A percentile compares a stretch with the other conserved stretches of the same genome.
These are phyloP conservation scores for Scheffersomyces amazonensis DNA, from an alignment of 805 yeast genomes.

Conservation along the genomic window DNA sequence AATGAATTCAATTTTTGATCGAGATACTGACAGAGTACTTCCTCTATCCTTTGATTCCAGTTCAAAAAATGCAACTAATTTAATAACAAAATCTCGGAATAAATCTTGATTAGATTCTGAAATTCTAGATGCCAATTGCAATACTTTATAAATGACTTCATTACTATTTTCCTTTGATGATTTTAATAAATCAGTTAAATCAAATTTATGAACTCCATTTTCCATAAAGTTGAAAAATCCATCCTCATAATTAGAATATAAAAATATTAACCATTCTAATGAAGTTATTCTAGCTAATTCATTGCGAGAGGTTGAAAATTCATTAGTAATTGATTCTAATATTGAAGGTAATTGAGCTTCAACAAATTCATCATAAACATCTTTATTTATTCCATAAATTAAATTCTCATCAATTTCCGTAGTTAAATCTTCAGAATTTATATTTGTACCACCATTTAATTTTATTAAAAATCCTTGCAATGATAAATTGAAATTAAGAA, in stretches of 20 bases:
- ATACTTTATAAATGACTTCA: conserved; percentile 70
- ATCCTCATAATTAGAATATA: conserved; percentile 61
- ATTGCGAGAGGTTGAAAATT: conserved; percentile 45
- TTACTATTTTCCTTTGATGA: conserved; percentile 70
- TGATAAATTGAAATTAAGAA: conserved; percentile 31
- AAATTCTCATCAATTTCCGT: conserved; percentile 21
- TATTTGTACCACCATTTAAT: conserved; percentile 18
- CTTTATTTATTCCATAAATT: conserved; percentile 43
- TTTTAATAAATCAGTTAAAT: conserved; percentile 73
- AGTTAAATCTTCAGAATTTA: conserved; percentile 1
- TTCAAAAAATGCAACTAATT: conserved; percentile 66
- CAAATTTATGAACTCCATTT: conserved; percentile 21
- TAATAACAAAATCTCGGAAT: conserved; percentile 71
- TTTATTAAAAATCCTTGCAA: conserved; percentile 30
- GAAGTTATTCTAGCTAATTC: conserved; percentile 82
- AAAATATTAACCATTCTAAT: conserved; percentile 83
- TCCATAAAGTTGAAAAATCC: conserved; percentile 25
- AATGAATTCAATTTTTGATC: conserved; percentile 66
- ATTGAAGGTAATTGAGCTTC: conserved; percentile 46
- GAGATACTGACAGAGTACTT: conserved; percentile 23
- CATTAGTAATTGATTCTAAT: conserved; percentile 68
- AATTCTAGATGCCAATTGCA: conserved; percentile 70
- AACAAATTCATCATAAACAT: conserved; percentile 38
- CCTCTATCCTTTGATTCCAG: conserved; percentile 42
- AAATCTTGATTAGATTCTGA: conserved; percentile 74